Conservation (phyloP, 176 grass and related monocot genomes). For the Musa troglodytarum region DNA sequence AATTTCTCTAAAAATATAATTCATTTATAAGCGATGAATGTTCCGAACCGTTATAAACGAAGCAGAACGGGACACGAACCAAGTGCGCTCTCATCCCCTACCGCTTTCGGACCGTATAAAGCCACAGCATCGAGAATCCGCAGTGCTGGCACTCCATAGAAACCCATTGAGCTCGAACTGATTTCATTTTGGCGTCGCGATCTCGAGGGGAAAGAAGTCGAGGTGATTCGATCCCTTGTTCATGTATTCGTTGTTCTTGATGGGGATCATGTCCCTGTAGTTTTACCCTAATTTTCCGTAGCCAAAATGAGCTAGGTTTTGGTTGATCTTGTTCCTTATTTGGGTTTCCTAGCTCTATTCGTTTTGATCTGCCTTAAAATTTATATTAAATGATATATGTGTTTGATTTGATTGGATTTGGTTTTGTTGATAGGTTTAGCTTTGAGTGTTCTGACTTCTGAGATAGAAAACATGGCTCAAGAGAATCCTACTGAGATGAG, state of each 20-base stretch:
- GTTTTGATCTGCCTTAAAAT: neutral
- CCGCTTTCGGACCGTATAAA: neutral
- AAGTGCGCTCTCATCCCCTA: neutral
- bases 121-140: neutral
- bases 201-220: neutral
- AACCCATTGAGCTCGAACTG: neutral
- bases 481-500: constrained; percentile 37
- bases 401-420: neutral
- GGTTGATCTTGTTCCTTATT: neutral
- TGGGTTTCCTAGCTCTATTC: neutral
- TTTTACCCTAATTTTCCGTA: neutral
- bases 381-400: neutral
- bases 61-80: neutral
- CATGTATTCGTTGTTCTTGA: no score
- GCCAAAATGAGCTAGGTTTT: neutral
- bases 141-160: neutral
- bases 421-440: neutral
- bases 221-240: neutral
- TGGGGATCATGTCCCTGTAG: no score
- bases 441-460: neutral
- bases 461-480: constrained; percentile 28
- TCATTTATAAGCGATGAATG: no score
- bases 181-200: neutral
- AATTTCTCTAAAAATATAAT: no score
- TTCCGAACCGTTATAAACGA: neutral